Evolutionary conservation across 1,284 basidiomycete genomes (phyloP), one percentile per base, ranked within the genome.

Genomic region (Phylloboletellus chloephorus): DNA sequence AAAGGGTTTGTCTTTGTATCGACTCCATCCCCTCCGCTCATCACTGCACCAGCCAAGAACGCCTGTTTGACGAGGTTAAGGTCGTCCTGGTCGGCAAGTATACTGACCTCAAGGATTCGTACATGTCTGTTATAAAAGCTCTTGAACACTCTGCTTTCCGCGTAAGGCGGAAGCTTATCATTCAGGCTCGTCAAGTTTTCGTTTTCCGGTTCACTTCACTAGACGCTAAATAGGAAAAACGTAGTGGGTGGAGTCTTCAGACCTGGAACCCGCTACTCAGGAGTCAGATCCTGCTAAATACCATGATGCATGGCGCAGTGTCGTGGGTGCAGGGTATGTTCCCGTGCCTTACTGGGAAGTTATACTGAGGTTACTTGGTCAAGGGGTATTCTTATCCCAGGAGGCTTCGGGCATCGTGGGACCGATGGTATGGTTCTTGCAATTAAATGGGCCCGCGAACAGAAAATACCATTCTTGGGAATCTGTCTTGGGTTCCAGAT

Each of bases 401-500:
- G 95, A 40, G 95, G 95, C 8, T 98, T 98, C 58, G 95, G 95
- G 19, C 67, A 74, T 6, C 88, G 96, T 32, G 95, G 95, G 17
- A 95, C 88, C 0, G 95, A 97, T 66, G 95, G 95, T 34, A 98
- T 98, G 95, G 82, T 98, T 55, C 77, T 91, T 33, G 96, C 96
- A 15, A 92, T 94, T 60, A 94, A 91, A 65, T 95, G 95, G 79
- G 94, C 95, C 0, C 76, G 96, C 49, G 93, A 98, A 67, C 88
- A 96, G 61, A 88, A 90, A 50, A 73, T 95, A 5, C 96, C 95
- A 1, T 98, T 92, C 77, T 71, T 98, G 28, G 95, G 95, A 42
- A 94, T 98, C 63, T 98, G 95, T 64, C 81, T 98, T 23, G 95
- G 95, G 25, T 98, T 98, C 79, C 96, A 98, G 64, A 75, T 98